Base-by-base conservation (phyloP, 805 yeast species). In the Metschnikowia shivogae region DNA sequence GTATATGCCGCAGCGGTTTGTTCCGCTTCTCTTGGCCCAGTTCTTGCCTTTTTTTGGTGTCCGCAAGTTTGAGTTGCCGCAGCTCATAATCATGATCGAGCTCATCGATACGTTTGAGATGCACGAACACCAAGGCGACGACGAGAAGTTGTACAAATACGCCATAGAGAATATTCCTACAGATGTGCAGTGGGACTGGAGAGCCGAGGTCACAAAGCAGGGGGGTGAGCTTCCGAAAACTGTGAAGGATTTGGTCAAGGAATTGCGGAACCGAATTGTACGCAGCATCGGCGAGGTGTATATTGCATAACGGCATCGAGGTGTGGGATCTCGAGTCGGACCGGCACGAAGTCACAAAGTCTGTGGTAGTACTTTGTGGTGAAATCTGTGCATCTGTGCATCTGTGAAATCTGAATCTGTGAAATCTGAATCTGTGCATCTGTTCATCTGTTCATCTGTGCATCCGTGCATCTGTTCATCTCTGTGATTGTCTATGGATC, bases 1-100 rank as follows among this genome's bases (percentile, higher is more conserved):
- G 36, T 66, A 65, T 51, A 53, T 72, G 48, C 86, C 85, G 8
- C 63, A 63, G 31, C 73, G 73, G 53, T 74, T 72, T 51, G 64
- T 67, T 44, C 77, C 81, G 8, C 64, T 78, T 13, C 63, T 81
- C 34, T 54, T 80, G 12, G 56, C 76, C n/a, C 78, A 80, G 45
- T 53, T 78, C 12, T 53, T 68, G 38, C 79, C 80, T 13, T 70
- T 72, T 57, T 68, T 68, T 32, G 27, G 34, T 6, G 34, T 36
- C 11, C 47, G 43, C 26, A 42, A 41, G 36, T 57, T 60, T 35
- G 54, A 53, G 28, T 45, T 60, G 42, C 57, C 63, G 34, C 59
- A 50, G 43, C 49, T 46, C 26, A 42, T 50, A 19, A 46, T 52
- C 24, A 38, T 49, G 39, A 66, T 69, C 32, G 76, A 71, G 45